Percentiles rank a stretch among this genome's conserved stretches.
These are phyloP conservation scores for Russula earlei DNA, from an alignment of 768 basidiomycete genomes.

Conservation along the genomic window DNA sequence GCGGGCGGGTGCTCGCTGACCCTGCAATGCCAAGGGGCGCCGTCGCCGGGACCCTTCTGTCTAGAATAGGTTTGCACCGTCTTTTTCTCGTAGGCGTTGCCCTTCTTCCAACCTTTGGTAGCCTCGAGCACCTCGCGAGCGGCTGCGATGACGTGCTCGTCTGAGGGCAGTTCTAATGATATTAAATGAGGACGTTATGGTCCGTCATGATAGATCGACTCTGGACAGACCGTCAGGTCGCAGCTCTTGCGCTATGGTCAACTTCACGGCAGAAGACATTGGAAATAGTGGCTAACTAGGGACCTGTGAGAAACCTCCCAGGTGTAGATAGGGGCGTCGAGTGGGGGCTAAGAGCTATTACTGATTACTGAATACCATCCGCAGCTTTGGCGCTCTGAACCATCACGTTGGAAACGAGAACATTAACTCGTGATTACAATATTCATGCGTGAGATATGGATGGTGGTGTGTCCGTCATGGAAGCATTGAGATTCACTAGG, in stretches of 20 bases:
- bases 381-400: background rate
- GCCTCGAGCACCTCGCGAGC: conserved; percentile 49
- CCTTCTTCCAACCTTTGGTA: conserved; percentile 52
- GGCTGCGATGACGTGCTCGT: conserved; percentile 45
- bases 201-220: background rate
- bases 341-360: background rate
- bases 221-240: conserved; percentile 31
- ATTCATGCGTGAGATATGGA: background rate
- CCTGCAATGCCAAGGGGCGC: conserved; percentile 59
- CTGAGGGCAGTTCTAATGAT: conserved; percentile 48
- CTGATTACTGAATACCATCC: background rate
- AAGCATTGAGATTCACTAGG: conserved; percentile 51
- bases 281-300: background rate
- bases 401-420: background rate
- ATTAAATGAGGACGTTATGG: background rate
- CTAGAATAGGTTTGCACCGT: conserved; percentile 47
- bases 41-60: conserved; percentile 44
- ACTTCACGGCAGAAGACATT: conserved; percentile 24
- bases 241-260: conserved; percentile 31
- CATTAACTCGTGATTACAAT: background rate
- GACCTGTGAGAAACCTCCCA: background rate
- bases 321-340: background rate
- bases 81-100: conserved; percentile 48
- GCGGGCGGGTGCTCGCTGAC: conserved; percentile 52
- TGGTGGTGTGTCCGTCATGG: background rate